Conservation (phyloP, 352 stramenopile genomes). For the Pythium oligandrum region DNA sequence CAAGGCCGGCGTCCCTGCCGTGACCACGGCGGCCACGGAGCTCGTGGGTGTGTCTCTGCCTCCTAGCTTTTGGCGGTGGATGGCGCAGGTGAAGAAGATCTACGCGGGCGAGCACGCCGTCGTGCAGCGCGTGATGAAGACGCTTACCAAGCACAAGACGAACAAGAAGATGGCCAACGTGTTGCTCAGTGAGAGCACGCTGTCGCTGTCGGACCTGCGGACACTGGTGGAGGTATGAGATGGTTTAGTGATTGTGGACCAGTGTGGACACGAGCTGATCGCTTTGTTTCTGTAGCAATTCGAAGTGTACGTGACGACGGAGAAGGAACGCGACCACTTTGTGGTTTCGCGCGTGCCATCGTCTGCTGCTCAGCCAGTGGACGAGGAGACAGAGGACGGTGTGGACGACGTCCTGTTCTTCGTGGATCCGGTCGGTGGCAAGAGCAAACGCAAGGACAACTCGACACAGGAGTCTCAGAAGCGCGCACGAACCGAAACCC, state of each 20-base stretch:
- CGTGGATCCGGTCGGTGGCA: constrained; percentile 47
- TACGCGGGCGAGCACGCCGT: constrained; percentile 12
- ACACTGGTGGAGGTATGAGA: constrained; percentile 37
- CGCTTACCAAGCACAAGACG: constrained; percentile 24
- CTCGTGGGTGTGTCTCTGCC: constrained; percentile 41
- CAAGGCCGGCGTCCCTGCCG: constrained; percentile 32
- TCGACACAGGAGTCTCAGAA: neutral
- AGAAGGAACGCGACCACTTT: constrained; percentile 19
- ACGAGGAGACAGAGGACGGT: constrained; percentile 2
- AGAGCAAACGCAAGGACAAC: constrained; percentile 11
- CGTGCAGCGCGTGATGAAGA: constrained; percentile 24
- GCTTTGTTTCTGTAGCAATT: constrained; percentile 31
- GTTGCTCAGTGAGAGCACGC: constrained; percentile 37
- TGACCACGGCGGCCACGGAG: constrained; percentile 41
- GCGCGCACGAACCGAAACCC: neutral
- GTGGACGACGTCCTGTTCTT: constrained; percentile 40
- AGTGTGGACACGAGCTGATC: neutral
- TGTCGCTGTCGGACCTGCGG: constrained; percentile 35
- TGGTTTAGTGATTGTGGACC: constrained; percentile 3
- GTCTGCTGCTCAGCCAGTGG: constrained; percentile 6
- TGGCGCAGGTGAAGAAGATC: constrained; percentile 35
- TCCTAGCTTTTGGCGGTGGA: constrained; percentile 39
- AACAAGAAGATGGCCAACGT: constrained; percentile 33
- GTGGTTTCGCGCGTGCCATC: constrained; percentile 9
- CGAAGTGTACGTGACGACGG: constrained; percentile 27